These are phyloP conservation scores for Oenanthe sinensis DNA, from an alignment of 129 eudicot species.

Conservation along the genomic window DNA sequence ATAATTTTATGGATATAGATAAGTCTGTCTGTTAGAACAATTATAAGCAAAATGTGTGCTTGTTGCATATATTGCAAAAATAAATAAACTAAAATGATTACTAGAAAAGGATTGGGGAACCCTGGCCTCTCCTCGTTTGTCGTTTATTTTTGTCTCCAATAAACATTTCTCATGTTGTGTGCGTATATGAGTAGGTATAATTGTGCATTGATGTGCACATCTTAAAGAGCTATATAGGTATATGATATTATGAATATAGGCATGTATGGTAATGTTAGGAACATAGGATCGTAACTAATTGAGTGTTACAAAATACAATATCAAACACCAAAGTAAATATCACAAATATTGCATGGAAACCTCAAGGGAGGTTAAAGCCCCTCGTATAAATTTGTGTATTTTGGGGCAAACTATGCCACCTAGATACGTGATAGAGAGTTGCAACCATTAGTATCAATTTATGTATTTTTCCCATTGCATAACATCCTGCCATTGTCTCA, in stretches of 20 bases:
- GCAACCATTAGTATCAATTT: neutral
- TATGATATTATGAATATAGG: neutral
- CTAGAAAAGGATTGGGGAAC: neutral
- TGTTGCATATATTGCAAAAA: neutral
- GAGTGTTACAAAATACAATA: neutral
- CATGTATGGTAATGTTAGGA: neutral
- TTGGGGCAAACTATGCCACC: neutral
- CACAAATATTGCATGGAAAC: neutral
- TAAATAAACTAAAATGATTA: neutral
- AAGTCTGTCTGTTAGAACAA: neutral
- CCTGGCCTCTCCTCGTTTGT: neutral
- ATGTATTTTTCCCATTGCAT: neutral
- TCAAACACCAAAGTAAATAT: neutral
- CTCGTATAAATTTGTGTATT: neutral
- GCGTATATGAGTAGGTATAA: neutral
- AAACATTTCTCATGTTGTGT: neutral
- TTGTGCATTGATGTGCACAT: slow-evolving; percentile 2
- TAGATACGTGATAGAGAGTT: neutral
- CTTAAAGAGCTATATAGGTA: neutral
- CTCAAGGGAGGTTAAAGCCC: neutral
- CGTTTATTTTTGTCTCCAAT: neutral
- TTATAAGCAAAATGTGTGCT: neutral
- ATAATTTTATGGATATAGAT: neutral
- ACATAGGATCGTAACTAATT: neutral
- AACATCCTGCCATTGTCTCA: neutral